Conservation (phyloP, 176 grass and related monocot genomes). For the Guadua angustifolia region DNA sequence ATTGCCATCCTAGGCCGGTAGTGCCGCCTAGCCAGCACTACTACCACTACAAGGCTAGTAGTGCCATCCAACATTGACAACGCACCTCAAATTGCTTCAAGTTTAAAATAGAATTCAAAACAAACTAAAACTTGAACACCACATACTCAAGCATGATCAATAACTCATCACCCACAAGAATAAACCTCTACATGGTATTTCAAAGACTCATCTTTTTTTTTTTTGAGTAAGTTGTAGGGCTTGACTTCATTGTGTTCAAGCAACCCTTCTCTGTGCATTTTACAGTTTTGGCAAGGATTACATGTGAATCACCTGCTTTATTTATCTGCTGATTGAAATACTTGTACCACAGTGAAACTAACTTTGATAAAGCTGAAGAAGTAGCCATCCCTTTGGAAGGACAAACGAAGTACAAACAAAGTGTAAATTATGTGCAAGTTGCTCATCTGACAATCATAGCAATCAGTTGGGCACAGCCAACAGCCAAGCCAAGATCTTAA, state of each 20-base stretch:
- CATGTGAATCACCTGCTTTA: background rate
- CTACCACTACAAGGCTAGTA: too few relatives aligned
- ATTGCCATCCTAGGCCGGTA: too few relatives aligned
- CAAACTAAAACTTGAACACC: too few relatives aligned
- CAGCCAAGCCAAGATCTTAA: slow-evolving; percentile 27
- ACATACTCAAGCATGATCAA: too few relatives aligned
- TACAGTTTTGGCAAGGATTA: background rate
- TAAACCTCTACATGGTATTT: too few relatives aligned
- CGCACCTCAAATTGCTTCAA: too few relatives aligned
- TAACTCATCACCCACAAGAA: too few relatives aligned
- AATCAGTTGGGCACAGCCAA: background rate
- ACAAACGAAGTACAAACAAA: background rate
- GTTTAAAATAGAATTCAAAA: too few relatives aligned
- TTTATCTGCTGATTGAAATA: background rate
- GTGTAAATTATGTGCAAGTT: slow-evolving; percentile 9
- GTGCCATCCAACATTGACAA: too few relatives aligned
- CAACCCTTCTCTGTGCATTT: too few relatives aligned
- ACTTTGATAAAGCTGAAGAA: slow-evolving; percentile 4
- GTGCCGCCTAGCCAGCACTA: too few relatives aligned
- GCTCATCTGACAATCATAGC: slow-evolving; percentile 14
- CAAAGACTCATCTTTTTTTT: background rate
- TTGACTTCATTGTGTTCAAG: slow-evolving; percentile 17
- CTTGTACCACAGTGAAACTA: background rate
- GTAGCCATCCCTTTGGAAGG: background rate
- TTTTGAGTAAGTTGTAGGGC: background rate